A percentile compares a stretch with the other conserved stretches of the same genome.
phyloP scores from a whole-genome alignment of 2,329 filamentous ascomycete genomes.

The Alternaria metachromatica region DNA sequence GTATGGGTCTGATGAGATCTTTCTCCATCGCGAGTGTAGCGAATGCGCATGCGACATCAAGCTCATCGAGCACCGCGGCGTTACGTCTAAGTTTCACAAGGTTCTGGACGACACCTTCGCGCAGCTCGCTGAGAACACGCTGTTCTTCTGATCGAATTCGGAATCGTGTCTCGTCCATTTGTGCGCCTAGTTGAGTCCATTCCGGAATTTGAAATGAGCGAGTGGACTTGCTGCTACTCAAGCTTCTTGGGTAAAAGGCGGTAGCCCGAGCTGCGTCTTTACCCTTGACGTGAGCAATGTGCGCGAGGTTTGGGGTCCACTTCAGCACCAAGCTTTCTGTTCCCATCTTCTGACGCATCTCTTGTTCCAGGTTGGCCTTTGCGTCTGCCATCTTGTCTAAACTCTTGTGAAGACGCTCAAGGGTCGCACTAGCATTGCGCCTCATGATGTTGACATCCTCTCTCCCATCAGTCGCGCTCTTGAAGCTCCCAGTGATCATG shows the following conservation, averaged over 20 bases:
- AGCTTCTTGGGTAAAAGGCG: conserved; percentile 56
- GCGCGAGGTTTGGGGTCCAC: conserved; percentile 86
- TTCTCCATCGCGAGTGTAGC: conserved; percentile 79
- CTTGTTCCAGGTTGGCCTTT: conserved; percentile 66
- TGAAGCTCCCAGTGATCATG: conserved; percentile 39
- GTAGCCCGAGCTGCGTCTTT: conserved; percentile 63
- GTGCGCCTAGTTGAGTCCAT: conserved; percentile 82
- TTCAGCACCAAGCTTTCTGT: conserved; percentile 70
- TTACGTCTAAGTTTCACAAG: conserved; percentile 88
- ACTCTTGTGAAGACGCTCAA: conserved; percentile 71
- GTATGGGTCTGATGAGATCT: conserved; percentile 72
- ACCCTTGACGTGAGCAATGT: conserved; percentile 89
- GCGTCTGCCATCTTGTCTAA: conserved; percentile 67
- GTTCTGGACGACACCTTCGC: conserved; percentile 77
- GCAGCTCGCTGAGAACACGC: conserved; percentile 75
- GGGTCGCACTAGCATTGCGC: conserved; percentile 67
- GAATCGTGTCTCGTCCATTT: conserved; percentile 77
- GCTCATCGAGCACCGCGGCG: conserved; percentile 87
- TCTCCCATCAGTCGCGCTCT: conserved; percentile 45
- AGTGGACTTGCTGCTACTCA: conserved; percentile 84
- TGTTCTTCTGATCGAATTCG: conserved; percentile 86
- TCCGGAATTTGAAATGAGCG: conserved; percentile 81
- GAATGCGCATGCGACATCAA: conserved; percentile 89
- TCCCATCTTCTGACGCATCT: conserved; percentile 66
- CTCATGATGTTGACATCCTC: conserved; percentile 70